These are phyloP conservation scores for Citeromyces nyonsensis DNA, from an alignment of 805 yeast species.

Conservation along the genomic window DNA sequence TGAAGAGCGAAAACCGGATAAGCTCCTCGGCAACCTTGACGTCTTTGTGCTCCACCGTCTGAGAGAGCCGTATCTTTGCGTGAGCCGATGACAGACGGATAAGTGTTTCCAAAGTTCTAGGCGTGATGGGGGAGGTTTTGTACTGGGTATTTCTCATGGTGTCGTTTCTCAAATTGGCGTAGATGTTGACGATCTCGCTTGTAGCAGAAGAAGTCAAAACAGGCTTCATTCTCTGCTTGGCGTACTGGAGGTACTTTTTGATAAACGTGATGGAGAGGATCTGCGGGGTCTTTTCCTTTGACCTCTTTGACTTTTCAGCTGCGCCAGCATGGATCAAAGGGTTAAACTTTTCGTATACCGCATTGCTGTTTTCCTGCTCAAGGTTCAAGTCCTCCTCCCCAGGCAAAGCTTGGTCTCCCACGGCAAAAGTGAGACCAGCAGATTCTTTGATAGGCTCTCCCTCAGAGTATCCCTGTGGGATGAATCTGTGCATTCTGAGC, in stretches of 20 bases:
- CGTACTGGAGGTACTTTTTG: constrained; percentile 86
- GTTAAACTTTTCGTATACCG: constrained; percentile 74
- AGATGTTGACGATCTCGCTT: constrained; percentile 64
- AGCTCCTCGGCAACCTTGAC: constrained; percentile 78
- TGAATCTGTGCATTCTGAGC: constrained; percentile 78
- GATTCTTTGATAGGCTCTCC: constrained; percentile 89
- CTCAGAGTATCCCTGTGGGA: constrained; percentile 78
- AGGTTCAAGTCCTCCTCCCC: constrained; percentile 23
- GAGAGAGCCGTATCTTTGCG: constrained; percentile 85
- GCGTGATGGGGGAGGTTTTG: constrained; percentile 87
- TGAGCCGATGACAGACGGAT: constrained; percentile 94
- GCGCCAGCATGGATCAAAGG: constrained; percentile 77
- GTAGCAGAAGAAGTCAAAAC: constrained; percentile 65
- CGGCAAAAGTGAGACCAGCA: constrained; percentile 55
- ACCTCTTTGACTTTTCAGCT: constrained; percentile 18
- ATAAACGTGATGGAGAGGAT: constrained; percentile 71
- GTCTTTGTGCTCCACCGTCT: constrained; percentile 58
- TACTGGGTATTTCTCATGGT: constrained; percentile 44
- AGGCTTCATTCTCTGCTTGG: constrained; percentile 79
- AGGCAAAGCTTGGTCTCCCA: constrained; percentile 44
- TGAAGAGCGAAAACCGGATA: constrained; percentile 74
- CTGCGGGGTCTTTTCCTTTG: constrained; percentile 20
- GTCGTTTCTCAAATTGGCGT: constrained; percentile 72
- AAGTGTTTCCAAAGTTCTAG: constrained; percentile 93
- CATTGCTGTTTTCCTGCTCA: constrained; percentile 32